Conservation (phyloP, 257 asterid species). For the Solanum virginianum region DNA sequence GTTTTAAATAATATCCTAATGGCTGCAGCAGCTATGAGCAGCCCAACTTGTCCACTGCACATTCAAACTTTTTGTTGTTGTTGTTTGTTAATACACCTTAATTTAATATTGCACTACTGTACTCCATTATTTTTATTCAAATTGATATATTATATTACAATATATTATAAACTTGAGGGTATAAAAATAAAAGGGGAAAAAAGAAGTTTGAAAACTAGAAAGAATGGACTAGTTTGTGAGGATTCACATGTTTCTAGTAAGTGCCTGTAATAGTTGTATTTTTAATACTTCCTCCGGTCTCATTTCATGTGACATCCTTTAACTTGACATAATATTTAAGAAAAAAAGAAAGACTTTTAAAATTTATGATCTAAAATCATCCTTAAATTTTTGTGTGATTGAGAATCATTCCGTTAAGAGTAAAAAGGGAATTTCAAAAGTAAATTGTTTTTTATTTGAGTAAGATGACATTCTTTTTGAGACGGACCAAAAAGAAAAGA, state of each 20-base stretch:
- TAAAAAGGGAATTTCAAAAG: no score
- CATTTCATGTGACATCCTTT: no score
- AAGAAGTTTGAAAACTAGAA: neutral
- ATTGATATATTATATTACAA: neutral
- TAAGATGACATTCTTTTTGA: no score
- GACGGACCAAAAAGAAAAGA: no score
- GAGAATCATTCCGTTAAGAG: no score
- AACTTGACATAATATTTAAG: no score
- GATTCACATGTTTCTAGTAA: neutral
- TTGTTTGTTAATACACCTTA: neutral
- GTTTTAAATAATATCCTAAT: neutral
- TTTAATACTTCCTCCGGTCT: neutral
- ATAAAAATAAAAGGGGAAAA: neutral
- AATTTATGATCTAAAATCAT: no score
- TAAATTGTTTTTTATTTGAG: no score
- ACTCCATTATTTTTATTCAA: neutral
- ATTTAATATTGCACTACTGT: neutral
- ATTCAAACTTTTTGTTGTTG: neutral
- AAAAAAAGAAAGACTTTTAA: no score
- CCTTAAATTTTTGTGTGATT: no score
- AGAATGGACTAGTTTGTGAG: neutral
- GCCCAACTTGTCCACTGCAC: neutral
- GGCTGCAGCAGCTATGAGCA: neutral
- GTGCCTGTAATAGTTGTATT: neutral
- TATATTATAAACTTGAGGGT: neutral